phyloP scores from a whole-genome alignment of 768 basidiomycete species.

The Tephrocybe sp. region DNA sequence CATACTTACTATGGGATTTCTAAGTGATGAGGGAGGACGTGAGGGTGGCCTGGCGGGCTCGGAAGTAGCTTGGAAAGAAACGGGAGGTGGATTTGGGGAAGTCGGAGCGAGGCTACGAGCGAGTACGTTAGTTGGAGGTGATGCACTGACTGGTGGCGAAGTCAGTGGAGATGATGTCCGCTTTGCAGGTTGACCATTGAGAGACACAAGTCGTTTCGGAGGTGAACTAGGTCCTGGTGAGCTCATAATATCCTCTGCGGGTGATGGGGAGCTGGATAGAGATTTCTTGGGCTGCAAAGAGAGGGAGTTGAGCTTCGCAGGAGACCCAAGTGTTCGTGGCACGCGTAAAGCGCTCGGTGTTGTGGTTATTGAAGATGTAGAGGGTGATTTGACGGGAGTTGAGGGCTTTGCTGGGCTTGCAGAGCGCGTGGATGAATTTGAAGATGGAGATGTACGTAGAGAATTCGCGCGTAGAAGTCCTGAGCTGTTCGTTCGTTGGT shows the following conservation, averaged over 20 bases:
- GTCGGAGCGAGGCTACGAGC: slow-evolving; percentile 16
- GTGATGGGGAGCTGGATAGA: slow-evolving; percentile 39
- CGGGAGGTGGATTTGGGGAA: slow-evolving; percentile 17
- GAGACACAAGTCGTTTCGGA: slow-evolving; percentile 21
- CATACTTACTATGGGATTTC: slow-evolving; percentile 11
- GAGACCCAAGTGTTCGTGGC: slow-evolving; percentile 39
- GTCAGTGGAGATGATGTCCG: slow-evolving; percentile 40
- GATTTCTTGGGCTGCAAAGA: slow-evolving; percentile 49
- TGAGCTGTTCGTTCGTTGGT: slow-evolving; percentile 60
- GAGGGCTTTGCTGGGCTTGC: slow-evolving; percentile 55
- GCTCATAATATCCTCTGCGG: slow-evolving; percentile 32
- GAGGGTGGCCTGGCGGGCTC: slow-evolving; percentile 22
- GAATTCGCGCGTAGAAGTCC: slow-evolving; percentile 38
- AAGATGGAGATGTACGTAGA: slow-evolving; percentile 39
- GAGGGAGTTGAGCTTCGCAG: slow-evolving; percentile 54
- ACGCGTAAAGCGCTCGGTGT: slow-evolving; percentile 18
- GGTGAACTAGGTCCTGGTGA: slow-evolving; percentile 28
- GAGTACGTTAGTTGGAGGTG: slow-evolving; percentile 21
- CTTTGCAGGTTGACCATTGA: slow-evolving; percentile 22
- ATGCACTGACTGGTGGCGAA: slow-evolving; percentile 26
- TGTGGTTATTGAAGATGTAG: slow-evolving; percentile 24
- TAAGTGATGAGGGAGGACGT: slow-evolving; percentile 27
- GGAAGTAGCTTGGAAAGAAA: slow-evolving; percentile 23
- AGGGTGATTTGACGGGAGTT: slow-evolving; percentile 14
- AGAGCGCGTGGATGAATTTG: slow-evolving; percentile 57